A percentile compares a stretch with the other conserved stretches of the same genome.
These are phyloP conservation scores for Maudiozyma barnettii DNA, from an alignment of 805 yeast species.

Conservation along the genomic window DNA sequence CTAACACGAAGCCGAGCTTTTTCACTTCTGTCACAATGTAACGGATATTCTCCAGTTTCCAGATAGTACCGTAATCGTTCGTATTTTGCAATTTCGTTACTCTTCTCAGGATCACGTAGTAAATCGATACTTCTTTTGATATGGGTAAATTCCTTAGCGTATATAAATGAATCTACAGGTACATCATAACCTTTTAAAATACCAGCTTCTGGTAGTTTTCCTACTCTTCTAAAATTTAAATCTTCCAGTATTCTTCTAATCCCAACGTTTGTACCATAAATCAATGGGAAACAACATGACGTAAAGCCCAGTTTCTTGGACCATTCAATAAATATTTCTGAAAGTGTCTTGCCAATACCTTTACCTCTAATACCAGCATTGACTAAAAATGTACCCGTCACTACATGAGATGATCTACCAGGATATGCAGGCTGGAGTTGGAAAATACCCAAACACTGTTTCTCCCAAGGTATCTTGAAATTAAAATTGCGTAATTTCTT, in stretches of 20 bases:
- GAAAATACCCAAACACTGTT: constrained; percentile 83
- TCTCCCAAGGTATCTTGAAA: constrained; percentile 68
- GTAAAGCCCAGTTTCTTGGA: constrained; percentile 84
- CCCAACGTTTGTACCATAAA: constrained; percentile 80
- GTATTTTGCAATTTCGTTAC: constrained; percentile 38
- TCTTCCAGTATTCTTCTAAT: constrained; percentile 73
- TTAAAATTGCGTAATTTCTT: constrained; percentile 22
- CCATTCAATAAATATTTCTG: constrained; percentile 84
- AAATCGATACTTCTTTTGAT: constrained; percentile 26
- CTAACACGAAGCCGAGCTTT: constrained; percentile 70
- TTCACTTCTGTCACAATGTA: constrained; percentile 69
- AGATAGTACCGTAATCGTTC: constrained; percentile 71
- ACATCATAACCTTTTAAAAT: constrained; percentile 73
- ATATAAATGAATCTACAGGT: constrained; percentile 80
- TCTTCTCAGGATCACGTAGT: constrained; percentile 20
- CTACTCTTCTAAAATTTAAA: constrained; percentile 66
- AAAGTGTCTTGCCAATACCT: constrained; percentile 80
- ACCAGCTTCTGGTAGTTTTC: constrained; percentile 81
- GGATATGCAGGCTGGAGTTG: constrained; percentile 82
- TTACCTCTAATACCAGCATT: constrained; percentile 88
- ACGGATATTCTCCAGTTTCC: constrained; percentile 81
- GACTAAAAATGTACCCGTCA: constrained; percentile 80
- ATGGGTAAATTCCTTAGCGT: constrained; percentile 68
- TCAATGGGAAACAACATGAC: constrained; percentile 71
- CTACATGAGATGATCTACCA: constrained; percentile 88